phyloP scores from a whole-genome alignment of 129 eudicot species.

The Arctium minus region DNA sequence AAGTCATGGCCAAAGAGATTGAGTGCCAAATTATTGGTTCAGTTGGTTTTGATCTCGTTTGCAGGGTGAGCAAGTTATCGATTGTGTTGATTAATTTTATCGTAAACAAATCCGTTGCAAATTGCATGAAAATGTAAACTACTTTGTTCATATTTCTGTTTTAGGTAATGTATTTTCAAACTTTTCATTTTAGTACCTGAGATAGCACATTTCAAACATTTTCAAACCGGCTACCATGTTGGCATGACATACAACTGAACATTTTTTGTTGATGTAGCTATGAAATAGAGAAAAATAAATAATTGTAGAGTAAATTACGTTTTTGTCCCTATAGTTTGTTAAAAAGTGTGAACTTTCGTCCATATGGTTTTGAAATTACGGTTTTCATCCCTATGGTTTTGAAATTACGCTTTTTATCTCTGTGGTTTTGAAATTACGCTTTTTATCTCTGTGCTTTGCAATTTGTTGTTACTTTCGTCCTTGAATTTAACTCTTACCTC shows the following conservation, averaged over 20 bases:
- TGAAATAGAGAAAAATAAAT: too few relatives aligned
- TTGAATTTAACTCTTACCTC: too few relatives aligned
- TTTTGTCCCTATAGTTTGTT: too few relatives aligned
- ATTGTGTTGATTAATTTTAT: background rate
- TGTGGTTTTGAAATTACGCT: too few relatives aligned
- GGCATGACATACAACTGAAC: too few relatives aligned
- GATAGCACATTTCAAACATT: background rate
- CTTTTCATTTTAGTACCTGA: background rate
- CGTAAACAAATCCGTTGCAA: background rate
- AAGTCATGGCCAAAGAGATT: slow-evolving; percentile 51
- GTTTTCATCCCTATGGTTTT: background rate
- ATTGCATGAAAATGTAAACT: background rate
- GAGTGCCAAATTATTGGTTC: slow-evolving; percentile 31
- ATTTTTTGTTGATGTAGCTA: background rate
- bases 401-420: too few relatives aligned
- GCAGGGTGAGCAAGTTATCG: slow-evolving; percentile 39
- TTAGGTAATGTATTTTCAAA: too few relatives aligned
- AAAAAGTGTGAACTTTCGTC: background rate
- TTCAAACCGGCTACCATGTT: background rate
- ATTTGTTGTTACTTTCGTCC: too few relatives aligned
- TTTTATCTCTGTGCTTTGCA: too few relatives aligned
- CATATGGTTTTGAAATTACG: background rate
- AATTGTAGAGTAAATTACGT: background rate
- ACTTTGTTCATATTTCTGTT: background rate
- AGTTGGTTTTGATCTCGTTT: slow-evolving; percentile 52